phyloP scores from a whole-genome alignment of 345 rosid genomes.

The Laguncularia racemosa region DNA sequence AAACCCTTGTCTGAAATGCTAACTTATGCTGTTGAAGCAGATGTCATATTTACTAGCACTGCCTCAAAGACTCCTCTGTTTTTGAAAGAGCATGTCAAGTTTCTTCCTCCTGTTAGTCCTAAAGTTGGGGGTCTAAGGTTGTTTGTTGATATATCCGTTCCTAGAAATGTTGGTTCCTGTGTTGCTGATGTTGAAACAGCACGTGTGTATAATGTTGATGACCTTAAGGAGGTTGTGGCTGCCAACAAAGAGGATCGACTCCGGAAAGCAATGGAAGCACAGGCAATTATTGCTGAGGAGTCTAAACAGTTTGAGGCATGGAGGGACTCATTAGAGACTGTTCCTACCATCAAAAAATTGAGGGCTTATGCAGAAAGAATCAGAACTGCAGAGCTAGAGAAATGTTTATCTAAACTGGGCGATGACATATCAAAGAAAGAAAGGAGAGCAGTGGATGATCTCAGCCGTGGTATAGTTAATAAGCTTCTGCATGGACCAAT shows the following conservation, averaged over 20 bases:
- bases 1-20: conserved; percentile 33
- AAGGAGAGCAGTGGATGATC: conserved; percentile 40
- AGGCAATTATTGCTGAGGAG: conserved; percentile 32
- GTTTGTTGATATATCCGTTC: conserved; percentile 39
- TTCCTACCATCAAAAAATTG: conserved; percentile 46
- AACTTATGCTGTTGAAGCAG: conserved; percentile 33
- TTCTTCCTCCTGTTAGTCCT: conserved; percentile 27
- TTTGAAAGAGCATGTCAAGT: conserved; percentile 26
- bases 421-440: conserved; percentile 39
- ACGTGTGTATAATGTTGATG: conserved; percentile 37
- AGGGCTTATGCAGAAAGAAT: conserved; percentile 47
- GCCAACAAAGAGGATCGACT: conserved; percentile 47
- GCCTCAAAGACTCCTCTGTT: conserved; percentile 35
- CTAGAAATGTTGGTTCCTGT: conserved; percentile 40
- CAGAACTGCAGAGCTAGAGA: conserved; percentile 34
- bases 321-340: conserved; percentile 47
- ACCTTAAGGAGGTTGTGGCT: conserved; percentile 47
- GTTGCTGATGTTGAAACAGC: conserved; percentile 23
- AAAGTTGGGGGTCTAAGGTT: conserved; percentile 30
- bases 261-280: conserved; percentile 44
- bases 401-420: conserved; percentile 42
- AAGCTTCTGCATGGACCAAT: conserved; percentile 51
- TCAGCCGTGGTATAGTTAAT: conserved; percentile 42
- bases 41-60: conserved; percentile 39
- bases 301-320: conserved; percentile 44